Conservation (phyloP, 805 yeast genomes). For the Saturnispora halmiae region DNA sequence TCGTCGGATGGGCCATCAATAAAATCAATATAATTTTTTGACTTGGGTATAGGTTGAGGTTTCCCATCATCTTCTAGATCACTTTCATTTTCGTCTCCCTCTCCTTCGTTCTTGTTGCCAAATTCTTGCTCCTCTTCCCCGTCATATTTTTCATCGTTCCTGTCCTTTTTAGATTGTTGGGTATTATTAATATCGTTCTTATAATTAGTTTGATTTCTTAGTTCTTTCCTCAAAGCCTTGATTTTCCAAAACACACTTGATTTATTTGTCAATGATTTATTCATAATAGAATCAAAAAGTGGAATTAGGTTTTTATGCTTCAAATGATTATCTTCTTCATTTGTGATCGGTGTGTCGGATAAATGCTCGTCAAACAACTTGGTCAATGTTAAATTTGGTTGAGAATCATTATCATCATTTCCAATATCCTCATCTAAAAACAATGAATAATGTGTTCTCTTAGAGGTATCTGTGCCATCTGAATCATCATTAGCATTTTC, state of each 20-base stretch:
- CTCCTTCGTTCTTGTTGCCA: too few species aligned
- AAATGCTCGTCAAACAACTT: background rate
- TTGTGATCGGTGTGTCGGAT: background rate
- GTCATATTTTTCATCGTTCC: constrained; percentile 16
- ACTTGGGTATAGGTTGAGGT: constrained; percentile 9
- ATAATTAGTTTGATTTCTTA: background rate
- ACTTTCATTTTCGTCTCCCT: background rate
- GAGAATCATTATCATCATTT: background rate
- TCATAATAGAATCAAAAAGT: background rate
- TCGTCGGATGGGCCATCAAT: constrained; percentile 17
- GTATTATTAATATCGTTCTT: background rate
- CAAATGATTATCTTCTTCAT: background rate
- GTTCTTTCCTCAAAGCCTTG: background rate
- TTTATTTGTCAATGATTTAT: background rate
- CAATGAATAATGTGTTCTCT: background rate
- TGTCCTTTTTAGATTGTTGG: background rate
- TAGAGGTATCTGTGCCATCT: background rate
- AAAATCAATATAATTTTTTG: constrained; percentile 22
- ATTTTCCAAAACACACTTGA: constrained; percentile 1
- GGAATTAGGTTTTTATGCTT: background rate
- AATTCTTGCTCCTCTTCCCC: constrained; percentile 17
- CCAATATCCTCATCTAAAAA: background rate
- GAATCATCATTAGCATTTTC: constrained; percentile 10
- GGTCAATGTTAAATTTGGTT: background rate
- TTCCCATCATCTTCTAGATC: constrained; percentile 8